Conservation (phyloP, 2,329 filamentous ascomycete species). For the Dothiorella sarmentorum region DNA sequence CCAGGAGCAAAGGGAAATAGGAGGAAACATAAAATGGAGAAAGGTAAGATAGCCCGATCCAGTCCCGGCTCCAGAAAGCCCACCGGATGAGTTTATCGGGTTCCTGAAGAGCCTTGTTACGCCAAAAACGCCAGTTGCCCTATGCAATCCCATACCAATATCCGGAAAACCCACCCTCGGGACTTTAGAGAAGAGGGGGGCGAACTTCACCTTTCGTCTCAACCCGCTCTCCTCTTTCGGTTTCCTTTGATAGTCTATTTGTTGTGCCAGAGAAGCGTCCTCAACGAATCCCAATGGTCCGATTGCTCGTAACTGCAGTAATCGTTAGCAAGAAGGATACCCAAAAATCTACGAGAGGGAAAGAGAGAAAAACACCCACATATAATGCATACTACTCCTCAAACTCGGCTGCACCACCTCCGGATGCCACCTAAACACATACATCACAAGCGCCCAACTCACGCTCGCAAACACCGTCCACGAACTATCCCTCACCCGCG, state of each 20-base stretch:
- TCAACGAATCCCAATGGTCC: conserved; percentile 81
- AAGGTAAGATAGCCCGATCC: too few relatives aligned
- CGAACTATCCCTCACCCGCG: conserved; percentile 55
- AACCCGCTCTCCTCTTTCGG: neutral
- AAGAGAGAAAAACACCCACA: conserved; percentile 58
- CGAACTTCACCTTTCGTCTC: too few relatives aligned
- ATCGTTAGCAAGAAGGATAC: neutral
- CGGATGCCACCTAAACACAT: conserved; percentile 87
- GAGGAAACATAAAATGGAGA: too few relatives aligned
- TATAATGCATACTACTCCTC: conserved; percentile 94
- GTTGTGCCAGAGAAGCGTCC: conserved; percentile 85
- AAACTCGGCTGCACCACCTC: conserved; percentile 88
- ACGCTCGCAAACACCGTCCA: conserved; percentile 91
- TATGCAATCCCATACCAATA: neutral
- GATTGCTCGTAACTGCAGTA: conserved; percentile 66
- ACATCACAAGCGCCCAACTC: conserved; percentile 94
- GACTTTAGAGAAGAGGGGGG: too few relatives aligned
- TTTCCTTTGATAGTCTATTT: conserved; percentile 46
- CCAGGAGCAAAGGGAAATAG: too few relatives aligned
- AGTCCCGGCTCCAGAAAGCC: too few relatives aligned
- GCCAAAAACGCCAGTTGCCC: neutral
- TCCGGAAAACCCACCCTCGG: too few relatives aligned
- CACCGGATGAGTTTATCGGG: too few relatives aligned
- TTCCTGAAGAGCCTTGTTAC: too few relatives aligned
- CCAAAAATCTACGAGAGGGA: neutral